Base-by-base conservation (phyloP, 78 protist species). In the Polysphondylium violaceum region DNA sequence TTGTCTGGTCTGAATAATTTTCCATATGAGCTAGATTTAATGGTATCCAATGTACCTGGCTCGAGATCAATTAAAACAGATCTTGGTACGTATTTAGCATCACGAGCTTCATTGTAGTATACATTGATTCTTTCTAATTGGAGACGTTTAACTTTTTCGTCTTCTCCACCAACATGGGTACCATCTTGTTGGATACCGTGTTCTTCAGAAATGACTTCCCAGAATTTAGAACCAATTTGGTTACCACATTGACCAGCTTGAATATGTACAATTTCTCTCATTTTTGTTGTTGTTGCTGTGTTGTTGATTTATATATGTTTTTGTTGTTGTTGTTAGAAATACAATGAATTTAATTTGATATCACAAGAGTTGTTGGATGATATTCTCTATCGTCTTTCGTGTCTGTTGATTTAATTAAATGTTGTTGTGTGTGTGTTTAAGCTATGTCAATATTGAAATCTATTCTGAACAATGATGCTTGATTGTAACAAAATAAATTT, bases 201-300 rank as follows among this genome's bases (percentile, higher is more conserved):
- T 95, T 98, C 99, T 67, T 87, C 96, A n/a, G 98, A 96, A 88
- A 98, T 97, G 27, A 96, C 94, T 72, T 87, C 88, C 93, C 93
- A 94, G 67, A 94, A 87, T 90, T 96, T 96, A 86, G 97, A 87
- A 60, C 99, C 98, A 71, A 97, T 95, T 94, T 98, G 98, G 95
- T 98, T 97, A 69, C 99, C 99, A 89, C 99, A 97, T 94, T 98
- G 99, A 76, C 99, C 99, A 27, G 88, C 97, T 79, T 98, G 99
- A 64, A 98, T 33, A 94, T 96, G 98, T 14, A 98, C 97, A 67
- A 98, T 98, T 87, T 98, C 99, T 51, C 98, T 94, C 99, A 98
- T 98, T 79, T 23, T 90, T 47, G 53, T 14, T 47, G 7, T 47
- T 47, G n/a, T n/a, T n/a, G n/a, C n/a, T n/a, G n/a, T n/a, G n/a